Evolutionary conservation across 257 asterid genomes (phyloP).

Genomic region (Cordia subcordata): DNA sequence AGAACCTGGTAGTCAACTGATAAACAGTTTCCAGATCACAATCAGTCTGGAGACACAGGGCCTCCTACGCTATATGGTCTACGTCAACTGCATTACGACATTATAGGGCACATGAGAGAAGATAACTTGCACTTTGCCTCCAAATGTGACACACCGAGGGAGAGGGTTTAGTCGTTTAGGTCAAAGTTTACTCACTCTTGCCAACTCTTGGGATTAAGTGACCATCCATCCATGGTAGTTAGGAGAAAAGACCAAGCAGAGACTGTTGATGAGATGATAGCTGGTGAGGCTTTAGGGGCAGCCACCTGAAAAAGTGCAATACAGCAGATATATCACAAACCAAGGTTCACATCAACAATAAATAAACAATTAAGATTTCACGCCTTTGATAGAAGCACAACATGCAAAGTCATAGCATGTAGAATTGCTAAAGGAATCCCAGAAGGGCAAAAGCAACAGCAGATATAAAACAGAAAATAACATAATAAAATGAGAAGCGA

Average conservation of each 20-base stretch:
- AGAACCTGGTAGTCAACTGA: neutral
- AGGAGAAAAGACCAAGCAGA: slow-evolving; percentile 94
- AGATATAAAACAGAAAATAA: neutral
- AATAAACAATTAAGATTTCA: no score
- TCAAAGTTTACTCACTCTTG: slow-evolving; percentile 51
- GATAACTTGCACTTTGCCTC: neutral
- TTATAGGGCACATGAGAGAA: no score
- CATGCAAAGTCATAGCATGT: no score
- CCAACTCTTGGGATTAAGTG: slow-evolving; percentile 72
- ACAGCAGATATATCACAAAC: neutral
- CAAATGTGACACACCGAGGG: neutral
- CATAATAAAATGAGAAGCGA: neutral
- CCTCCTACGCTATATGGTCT: no score
- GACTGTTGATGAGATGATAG: slow-evolving; percentile 56
- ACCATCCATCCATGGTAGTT: slow-evolving; percentile 56
- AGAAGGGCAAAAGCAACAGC: no score
- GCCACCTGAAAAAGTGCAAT: slow-evolving; percentile 55
- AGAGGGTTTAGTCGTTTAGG: neutral
- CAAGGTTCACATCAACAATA: neutral
- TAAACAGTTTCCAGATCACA: neutral
- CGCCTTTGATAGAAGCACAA: no score
- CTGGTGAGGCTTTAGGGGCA: slow-evolving; percentile 58
- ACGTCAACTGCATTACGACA: no score
- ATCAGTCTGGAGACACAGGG: no score
- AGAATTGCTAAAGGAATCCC: no score